Base-by-base conservation (phyloP, 1,284 basidiomycete species). In the Mycena sp. region DNA sequence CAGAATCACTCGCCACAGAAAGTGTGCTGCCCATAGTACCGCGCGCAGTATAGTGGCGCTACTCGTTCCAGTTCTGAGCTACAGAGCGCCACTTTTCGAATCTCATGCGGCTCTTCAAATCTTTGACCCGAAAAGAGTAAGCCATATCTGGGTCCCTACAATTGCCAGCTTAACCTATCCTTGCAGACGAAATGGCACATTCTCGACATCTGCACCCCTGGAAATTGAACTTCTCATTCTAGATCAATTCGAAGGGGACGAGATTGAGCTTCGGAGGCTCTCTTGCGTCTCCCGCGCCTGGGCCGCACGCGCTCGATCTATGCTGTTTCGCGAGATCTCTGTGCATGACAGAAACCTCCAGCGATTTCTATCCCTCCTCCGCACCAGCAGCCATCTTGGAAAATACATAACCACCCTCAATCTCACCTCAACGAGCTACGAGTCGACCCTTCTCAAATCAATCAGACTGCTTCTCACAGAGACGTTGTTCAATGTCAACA, bases 171-270 rank as follows among this genome's bases (percentile, higher is more conserved):
- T n/a, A n/a, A n/a, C n/a, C n/a, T n/a, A n/a, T n/a, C n/a, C n/a
- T n/a, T n/a, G n/a, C n/a, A n/a, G n/a, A n/a, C n/a, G n/a, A n/a
- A n/a, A n/a, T n/a, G 43, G 23, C 43, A 25, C 45, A 23, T 41
- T 30, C 26, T 45, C 28, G 6, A 29, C 37, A 4, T 32, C 46
- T 17, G 29, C 52, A 26, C 61, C 61, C 0, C 30, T 60, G 28
- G 63, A 64, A 35, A 40, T 64, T 11, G 43, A 60, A 19, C 48
- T 60, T 17, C 35, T 40, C 6, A 46, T 64, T 4, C 43, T 64
- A 57, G 63, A 64, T 28, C 29, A 64, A n/a, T 60, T 64, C 41
- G 40, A 25, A 7, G 23, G 29, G 14, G 51, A 64, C 28, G 35
- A 11, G 14, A 0, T 30, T 4, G 16, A 26, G n/a, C 52, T 64